Percentiles rank a stretch among this genome's conserved stretches.
Conservation (phyloP, 2,329 filamentous ascomycete species). For the Penicillium sp. region DNA sequence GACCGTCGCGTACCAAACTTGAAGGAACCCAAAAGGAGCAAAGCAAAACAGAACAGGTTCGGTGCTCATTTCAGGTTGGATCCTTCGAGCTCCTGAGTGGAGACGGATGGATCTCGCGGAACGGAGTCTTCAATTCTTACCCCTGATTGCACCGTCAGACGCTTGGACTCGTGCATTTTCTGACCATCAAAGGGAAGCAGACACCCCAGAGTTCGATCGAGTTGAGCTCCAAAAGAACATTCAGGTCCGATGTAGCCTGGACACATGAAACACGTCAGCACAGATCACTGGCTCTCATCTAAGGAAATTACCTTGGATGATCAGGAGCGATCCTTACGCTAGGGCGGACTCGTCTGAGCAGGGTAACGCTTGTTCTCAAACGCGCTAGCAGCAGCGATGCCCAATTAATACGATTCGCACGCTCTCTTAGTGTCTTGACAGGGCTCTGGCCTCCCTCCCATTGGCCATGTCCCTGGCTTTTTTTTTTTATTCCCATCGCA, state of each 20-base stretch:
- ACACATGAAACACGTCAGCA: conserved; percentile 20
- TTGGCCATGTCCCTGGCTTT: conserved; percentile 12
- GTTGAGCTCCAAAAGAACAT: neutral
- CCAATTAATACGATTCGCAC: conserved; percentile 17
- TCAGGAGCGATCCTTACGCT: conserved; percentile 20
- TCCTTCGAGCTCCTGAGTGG: conserved; percentile 17
- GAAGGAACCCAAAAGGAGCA: neutral
- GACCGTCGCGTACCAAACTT: conserved; percentile 8
- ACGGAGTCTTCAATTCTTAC: conserved; percentile 8
- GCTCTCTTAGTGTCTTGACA: conserved; percentile 1
- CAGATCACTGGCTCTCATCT: conserved; percentile 11
- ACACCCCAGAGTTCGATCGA: neutral
- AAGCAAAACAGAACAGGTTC: conserved; percentile 8
- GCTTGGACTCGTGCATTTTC: neutral
- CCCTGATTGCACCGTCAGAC: conserved; percentile 2
- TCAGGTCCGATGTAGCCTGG: conserved; percentile 13
- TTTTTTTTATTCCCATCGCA: neutral
- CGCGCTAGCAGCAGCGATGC: conserved; percentile 18
- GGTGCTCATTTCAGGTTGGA: conserved; percentile 13
- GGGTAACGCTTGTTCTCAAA: conserved; percentile 15
- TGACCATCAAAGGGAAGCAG: neutral
- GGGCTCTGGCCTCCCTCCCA: conserved; percentile 5
- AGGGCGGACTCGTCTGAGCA: conserved; percentile 14
- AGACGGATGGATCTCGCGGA: conserved; percentile 22
- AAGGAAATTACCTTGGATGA: conserved; percentile 25